Conservation (phyloP, 1,139 yeast species). For the Casaregolazyma suthepensis region DNA sequence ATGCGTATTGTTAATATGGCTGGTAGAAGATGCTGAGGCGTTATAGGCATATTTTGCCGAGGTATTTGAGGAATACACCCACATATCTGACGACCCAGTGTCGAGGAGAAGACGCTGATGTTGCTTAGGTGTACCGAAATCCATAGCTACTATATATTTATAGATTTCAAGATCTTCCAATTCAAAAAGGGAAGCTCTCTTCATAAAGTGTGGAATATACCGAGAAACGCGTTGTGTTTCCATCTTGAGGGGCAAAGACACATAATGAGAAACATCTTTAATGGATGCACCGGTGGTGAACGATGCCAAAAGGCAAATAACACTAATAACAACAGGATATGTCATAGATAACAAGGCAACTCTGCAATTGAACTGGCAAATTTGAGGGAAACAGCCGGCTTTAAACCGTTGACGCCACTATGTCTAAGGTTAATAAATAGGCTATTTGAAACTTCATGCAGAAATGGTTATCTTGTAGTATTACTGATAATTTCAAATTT, state of each 20-base stretch:
- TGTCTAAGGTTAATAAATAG: no score
- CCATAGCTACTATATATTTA: slow-evolving; percentile 39
- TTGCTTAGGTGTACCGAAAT: slow-evolving; percentile 40
- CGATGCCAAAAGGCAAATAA: not conserved
- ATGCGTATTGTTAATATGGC: slow-evolving; percentile 15
- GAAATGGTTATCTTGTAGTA: no score
- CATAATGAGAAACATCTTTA: not conserved
- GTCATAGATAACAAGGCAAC: no score
- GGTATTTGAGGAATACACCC: slow-evolving; percentile 35
- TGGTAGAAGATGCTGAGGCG: slow-evolving; percentile 22
- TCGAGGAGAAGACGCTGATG: slow-evolving; percentile 37
- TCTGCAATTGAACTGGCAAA: no score
- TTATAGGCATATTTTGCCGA: slow-evolving; percentile 18
- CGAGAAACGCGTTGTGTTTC: not conserved
- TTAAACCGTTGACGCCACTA: no score
- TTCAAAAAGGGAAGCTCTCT: not conserved
- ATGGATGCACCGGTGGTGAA: not conserved
- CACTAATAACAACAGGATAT: not conserved
- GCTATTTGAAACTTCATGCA: no score
- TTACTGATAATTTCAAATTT: no score
- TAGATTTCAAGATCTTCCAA: slow-evolving; percentile 14
- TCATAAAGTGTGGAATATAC: not conserved
- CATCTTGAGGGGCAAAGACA: not conserved
- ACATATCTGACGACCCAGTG: slow-evolving; percentile 44
- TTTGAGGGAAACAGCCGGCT: no score